phyloP scores from a whole-genome alignment of 208 protist species.

The Herpetomonas samuelpessoai region DNA sequence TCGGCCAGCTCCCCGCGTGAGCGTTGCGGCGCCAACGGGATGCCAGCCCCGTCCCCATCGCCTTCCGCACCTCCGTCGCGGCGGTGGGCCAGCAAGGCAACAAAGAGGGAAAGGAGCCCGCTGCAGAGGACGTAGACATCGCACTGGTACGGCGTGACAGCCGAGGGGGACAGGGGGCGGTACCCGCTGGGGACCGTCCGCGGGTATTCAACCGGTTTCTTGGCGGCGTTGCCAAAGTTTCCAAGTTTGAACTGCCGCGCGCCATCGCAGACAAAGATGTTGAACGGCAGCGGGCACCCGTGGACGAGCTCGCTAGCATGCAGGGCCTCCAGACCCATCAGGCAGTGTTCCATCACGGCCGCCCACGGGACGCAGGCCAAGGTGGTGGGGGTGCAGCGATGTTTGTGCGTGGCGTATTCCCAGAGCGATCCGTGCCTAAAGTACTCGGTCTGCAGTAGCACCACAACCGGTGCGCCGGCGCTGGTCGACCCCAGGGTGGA shows the following conservation, averaged over 20 bases:
- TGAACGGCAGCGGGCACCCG: slow-evolving; percentile 45
- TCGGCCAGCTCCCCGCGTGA: not conserved
- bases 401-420: slow-evolving; percentile 24
- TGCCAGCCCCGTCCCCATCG: too few relatives aligned
- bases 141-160: slow-evolving; percentile 20
- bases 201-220: slow-evolving; percentile 25
- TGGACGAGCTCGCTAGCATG: slow-evolving; percentile 47
- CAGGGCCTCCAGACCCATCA: slow-evolving; percentile 43
- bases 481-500: slow-evolving; percentile 3
- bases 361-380: slow-evolving; percentile 17
- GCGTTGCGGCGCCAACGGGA: not conserved
- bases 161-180: slow-evolving; percentile 2
- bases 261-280: slow-evolving; percentile 29
- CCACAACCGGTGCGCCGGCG: slow-evolving; percentile 9
- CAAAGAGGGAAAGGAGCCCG: not conserved
- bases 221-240: slow-evolving; percentile 50
- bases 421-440: slow-evolving; percentile 49
- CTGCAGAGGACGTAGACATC: slow-evolving; percentile 17
- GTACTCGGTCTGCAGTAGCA: slow-evolving; percentile 69
- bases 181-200: slow-evolving; percentile 4
- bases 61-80: too few relatives aligned
- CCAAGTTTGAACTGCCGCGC: slow-evolving; percentile 36
- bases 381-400: not conserved
- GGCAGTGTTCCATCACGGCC: slow-evolving; percentile 24
- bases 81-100: not conserved